Percentiles rank a stretch among this genome's conserved stretches.
Conservation (phyloP, 1,284 basidiomycete species). For the Cryptococcus neoformans region DNA sequence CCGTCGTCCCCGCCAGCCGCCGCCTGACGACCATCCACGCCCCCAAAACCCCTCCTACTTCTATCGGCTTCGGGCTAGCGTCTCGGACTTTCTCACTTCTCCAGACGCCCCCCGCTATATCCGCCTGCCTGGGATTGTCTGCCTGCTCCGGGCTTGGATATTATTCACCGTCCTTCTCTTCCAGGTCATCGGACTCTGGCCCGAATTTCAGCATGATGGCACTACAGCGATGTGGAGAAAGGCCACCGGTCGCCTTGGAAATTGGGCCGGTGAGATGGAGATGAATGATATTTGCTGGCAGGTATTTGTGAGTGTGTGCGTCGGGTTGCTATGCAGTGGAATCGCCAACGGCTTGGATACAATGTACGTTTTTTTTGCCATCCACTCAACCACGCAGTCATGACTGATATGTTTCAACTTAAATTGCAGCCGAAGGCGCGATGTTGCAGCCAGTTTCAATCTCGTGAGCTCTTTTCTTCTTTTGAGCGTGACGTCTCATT, state of each 20-base stretch:
- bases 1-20: slow-evolving; percentile 32
- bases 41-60: slow-evolving; percentile 27
- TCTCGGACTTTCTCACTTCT: slow-evolving; percentile 1
- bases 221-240: slow-evolving; percentile 3
- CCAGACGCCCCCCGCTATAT: slow-evolving; percentile 23
- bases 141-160: slow-evolving; percentile 35
- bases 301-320: slow-evolving; percentile 42
- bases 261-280: slow-evolving; percentile 34
- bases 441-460: slow-evolving; percentile 44
- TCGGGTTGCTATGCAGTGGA: slow-evolving; percentile 34
- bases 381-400: neutral
- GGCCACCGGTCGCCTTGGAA: slow-evolving; percentile 18
- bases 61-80: neutral
- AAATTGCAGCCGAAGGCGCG: slow-evolving; percentile 25
- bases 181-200: slow-evolving; percentile 41
- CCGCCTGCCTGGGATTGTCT: slow-evolving; percentile 38
- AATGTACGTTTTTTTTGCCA: slow-evolving; percentile 19
- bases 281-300: slow-evolving; percentile 47
- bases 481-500: neutral
- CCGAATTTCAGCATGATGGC: slow-evolving; percentile 3
- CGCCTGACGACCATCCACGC: slow-evolving; percentile 2
- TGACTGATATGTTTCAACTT: neutral
- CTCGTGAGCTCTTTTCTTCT: slow-evolving; percentile 23
- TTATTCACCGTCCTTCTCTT: slow-evolving; percentile 39
- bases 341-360: slow-evolving; percentile 37